Conservation (phyloP, 2,329 filamentous ascomycete species). For the Xylariaceae sp. region DNA sequence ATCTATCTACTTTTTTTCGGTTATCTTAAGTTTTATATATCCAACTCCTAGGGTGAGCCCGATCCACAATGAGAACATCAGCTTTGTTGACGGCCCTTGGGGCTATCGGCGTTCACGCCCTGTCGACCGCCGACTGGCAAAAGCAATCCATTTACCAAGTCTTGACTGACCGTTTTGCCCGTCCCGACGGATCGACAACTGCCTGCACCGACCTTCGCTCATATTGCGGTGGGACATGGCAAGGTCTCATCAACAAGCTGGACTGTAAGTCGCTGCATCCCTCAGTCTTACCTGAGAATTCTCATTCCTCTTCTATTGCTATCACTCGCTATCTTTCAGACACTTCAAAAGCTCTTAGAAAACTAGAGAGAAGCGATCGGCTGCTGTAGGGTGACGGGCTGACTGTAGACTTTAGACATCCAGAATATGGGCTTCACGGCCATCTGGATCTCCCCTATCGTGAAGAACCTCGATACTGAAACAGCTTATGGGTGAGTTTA, state of each 20-base stretch:
- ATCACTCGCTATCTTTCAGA: neutral
- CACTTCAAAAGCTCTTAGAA: neutral
- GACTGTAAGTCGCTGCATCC: slow-evolving; percentile 43
- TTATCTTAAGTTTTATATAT: neutral
- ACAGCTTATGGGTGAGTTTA: slow-evolving; percentile 46
- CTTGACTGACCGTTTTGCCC: slow-evolving; percentile 42
- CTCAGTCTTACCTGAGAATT: neutral
- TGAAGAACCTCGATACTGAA: slow-evolving; percentile 47
- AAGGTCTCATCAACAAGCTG: slow-evolving; percentile 54
- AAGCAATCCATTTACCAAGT: slow-evolving; percentile 54
- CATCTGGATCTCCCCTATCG: slow-evolving; percentile 53
- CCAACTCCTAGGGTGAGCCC: neutral
- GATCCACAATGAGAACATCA: slow-evolving; percentile 26
- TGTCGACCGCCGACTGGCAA: slow-evolving; percentile 44
- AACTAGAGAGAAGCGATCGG: neutral
- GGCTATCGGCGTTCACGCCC: slow-evolving; percentile 28
- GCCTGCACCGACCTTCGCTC: slow-evolving; percentile 35
- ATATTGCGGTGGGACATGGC: slow-evolving; percentile 58
- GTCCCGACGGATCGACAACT: slow-evolving; percentile 45
- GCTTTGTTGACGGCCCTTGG: slow-evolving; percentile 21
- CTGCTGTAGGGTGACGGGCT: neutral
- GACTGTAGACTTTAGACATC: slow-evolving; percentile 43
- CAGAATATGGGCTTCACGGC: slow-evolving; percentile 53
- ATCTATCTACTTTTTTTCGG: neutral
- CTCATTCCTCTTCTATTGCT: no score